Base-by-base conservation (phyloP, 768 basidiomycete species). In the Lactarius deliciosus region DNA sequence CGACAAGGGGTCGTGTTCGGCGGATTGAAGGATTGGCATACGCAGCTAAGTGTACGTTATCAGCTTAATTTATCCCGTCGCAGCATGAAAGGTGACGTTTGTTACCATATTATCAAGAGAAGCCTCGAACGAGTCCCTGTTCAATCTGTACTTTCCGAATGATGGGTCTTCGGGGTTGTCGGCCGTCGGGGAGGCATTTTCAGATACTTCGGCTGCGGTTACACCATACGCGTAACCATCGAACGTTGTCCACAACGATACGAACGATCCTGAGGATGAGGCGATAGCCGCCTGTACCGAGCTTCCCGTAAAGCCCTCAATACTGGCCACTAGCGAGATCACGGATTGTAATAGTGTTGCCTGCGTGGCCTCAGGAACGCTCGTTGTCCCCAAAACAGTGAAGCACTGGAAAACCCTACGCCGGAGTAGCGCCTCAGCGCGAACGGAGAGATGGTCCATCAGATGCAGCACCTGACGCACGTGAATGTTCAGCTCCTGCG, bases 221-320 rank as follows among this genome's bases (percentile, higher is more conserved):
- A 97, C 87, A 0, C 96, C 96, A 76, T 93, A 95, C 0, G 88
- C 96, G 77, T 94, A 96, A 6, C 94, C 92, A 75, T 98, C 96
- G 2, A 83, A 81, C 63, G 85, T 84, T 64, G 89, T 85, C 96
- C 96, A 98, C 15, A 99, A 82, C 16, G 84, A 86, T 3, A 86
- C 87, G 76, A 97, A 96, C 0, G 85, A 80, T 1, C 95, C 96
- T 0, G 91, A 83, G 7, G 88, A 92, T 0, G 92, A 88, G 0
- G 91, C 90, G 69, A 98, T 96, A 0, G 93, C 91, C 0, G 95
- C 95, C 76, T 98, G 96, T 20, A 97, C 85, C 0, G 89, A 86
- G 2, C 92, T 93, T 1, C 92, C 88, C 0, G 83, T 79, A 74
- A 92, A 94, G 0, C 85, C 87, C 63, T 98, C 96, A 0, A 91